phyloP scores from a whole-genome alignment of 345 rosid genomes.

The Combretum micranthum region DNA sequence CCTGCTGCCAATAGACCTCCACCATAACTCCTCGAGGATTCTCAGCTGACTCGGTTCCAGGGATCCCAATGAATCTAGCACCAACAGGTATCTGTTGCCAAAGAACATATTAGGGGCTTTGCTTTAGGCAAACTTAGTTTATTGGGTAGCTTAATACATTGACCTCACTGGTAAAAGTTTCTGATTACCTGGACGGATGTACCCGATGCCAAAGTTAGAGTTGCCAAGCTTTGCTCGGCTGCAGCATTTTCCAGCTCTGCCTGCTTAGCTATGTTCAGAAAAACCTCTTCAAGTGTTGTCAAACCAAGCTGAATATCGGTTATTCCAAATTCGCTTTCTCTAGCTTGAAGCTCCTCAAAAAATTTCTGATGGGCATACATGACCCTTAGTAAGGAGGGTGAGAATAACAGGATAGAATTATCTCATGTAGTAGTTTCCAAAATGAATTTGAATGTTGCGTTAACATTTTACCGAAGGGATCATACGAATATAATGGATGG shows the following conservation, averaged over 20 bases:
- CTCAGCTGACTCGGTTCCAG: slow-evolving; percentile 52
- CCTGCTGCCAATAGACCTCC: slow-evolving; percentile 90
- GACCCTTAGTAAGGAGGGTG: too few species aligned
- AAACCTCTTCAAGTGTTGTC: slow-evolving; percentile 93
- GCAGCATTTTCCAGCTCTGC: slow-evolving; percentile 93
- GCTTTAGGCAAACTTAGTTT: background rate
- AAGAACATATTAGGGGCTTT: slow-evolving; percentile 2
- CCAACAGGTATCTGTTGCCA: slow-evolving; percentile 66
- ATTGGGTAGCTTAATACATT: background rate
- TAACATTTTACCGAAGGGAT: too few species aligned
- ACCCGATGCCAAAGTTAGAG: slow-evolving; percentile 62
- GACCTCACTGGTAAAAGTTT: background rate
- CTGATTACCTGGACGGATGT: slow-evolving; percentile 41
- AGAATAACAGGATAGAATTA: too few species aligned
- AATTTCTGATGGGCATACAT: slow-evolving; percentile 25
- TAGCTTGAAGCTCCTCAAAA: slow-evolving; percentile 68
- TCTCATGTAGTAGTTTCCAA: too few species aligned
- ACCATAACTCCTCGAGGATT: slow-evolving; percentile 76
- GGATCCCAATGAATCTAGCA: slow-evolving; percentile 70
- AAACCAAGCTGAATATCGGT: slow-evolving; percentile 87
- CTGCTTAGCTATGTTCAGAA: slow-evolving; percentile 84
- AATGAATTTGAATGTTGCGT: too few species aligned
- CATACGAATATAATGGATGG: too few species aligned
- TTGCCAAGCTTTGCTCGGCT: slow-evolving; percentile 61
- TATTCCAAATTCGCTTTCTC: slow-evolving; percentile 55